Base-by-base conservation (phyloP, 306 rosid genomes). In the Dalbergia cultrata region DNA sequence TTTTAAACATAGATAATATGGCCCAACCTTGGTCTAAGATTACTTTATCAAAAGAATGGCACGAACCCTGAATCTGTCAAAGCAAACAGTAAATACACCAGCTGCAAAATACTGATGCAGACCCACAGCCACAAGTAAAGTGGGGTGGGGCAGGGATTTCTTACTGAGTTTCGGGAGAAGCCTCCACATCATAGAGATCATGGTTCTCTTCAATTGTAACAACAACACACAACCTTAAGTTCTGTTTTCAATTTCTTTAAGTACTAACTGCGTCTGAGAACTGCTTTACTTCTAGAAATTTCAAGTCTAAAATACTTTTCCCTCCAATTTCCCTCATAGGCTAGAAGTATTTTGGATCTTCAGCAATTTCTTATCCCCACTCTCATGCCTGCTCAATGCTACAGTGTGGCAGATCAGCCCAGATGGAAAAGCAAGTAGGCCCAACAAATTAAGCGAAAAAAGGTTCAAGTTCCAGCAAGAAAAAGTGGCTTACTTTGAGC, bases 1-100 rank as follows among this genome's bases (percentile, higher is more conserved):
- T 67, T 67, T 73, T 14, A 8, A 35, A 45, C 71, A 35, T 68
- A 68, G 37, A 78, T 44, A 71, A 64, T 65, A 52, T 53, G 26
- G 7, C 72, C 67, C 69, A 21, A 52, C 13, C 41, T 31, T 49
- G 34, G 58, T 37, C n/a, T 21, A 0, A 33, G 52, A 9, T 16
- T 57, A 33, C 52, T 56, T 26, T 44, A 26, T 56, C 41, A 17
- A 67, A 71, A 75, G 50, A 54, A 83, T 26, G 66, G 61, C 53
- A 49, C 13, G 70, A 45, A 54, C 52, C 67, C 13, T 31, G 54
- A 44, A 83, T 45, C 43, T 21, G 31, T 56, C 17, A 35, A 7
- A 16, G 21, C 60, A 37, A 37, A 62, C 45, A 59, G 8, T 18
- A 67, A 43, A 63, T 31, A 26, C 37, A 62, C 49, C 57, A 80